These are phyloP conservation scores for Oryza longistaminata DNA, from an alignment of 176 grass and related monocot species.

Conservation along the genomic window DNA sequence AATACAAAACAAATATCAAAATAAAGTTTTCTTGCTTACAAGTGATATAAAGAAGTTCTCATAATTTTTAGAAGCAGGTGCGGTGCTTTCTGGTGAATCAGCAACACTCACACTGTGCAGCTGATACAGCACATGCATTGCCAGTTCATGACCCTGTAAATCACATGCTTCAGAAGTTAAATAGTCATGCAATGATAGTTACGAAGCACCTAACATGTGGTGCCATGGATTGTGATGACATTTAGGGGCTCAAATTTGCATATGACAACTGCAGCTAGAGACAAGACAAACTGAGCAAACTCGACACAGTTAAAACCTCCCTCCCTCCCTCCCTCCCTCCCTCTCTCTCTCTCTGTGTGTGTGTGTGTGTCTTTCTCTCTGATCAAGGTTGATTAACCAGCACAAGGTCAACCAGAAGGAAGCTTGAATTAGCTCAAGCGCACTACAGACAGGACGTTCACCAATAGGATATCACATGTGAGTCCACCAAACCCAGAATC, in stretches of 20 bases:
- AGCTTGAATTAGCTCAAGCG: constrained; percentile 5
- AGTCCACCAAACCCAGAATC: background rate
- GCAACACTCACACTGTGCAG: constrained; percentile 50
- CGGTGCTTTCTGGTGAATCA: constrained; percentile 50
- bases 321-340: no score
- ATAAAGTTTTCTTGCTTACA: constrained; percentile 57
- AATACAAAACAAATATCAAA: constrained; percentile 25
- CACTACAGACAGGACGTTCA: background rate
- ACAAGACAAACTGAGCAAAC: background rate
- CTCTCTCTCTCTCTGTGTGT: background rate
- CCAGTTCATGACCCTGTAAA: constrained; percentile 79
- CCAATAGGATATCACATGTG: background rate
- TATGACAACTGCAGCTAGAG: background rate
- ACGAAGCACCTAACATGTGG: background rate
- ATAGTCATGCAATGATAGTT: constrained; percentile 12
- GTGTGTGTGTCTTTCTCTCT: background rate
- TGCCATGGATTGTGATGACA: constrained; percentile 12
- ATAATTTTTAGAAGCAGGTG: constrained; percentile 57
- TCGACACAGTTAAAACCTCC: background rate
- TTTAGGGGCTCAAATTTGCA: background rate
- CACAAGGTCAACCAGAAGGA: constrained; percentile 26
- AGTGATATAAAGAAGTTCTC: constrained; percentile 94
- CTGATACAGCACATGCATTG: constrained; percentile 90
- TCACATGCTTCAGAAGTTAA: constrained; percentile 35
- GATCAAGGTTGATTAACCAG: constrained; percentile 3